Conservation (phyloP, 495 filamentous ascomycete genomes). For the Penicillium flavigenum region DNA sequence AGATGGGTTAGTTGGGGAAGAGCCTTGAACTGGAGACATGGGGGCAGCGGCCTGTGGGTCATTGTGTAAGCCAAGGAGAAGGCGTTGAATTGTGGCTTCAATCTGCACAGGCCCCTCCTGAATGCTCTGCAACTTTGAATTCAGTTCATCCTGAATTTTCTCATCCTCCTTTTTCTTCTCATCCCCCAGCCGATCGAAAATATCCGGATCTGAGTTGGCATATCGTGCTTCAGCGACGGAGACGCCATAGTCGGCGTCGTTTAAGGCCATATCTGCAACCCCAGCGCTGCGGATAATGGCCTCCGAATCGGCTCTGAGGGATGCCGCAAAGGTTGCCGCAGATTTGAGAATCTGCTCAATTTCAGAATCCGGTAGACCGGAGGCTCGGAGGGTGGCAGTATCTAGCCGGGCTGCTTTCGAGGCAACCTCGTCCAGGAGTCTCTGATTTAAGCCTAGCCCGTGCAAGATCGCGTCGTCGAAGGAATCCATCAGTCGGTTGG, state of each 20-base stretch:
- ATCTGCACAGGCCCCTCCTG: conserved; percentile 42
- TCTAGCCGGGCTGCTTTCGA: conserved; percentile 42
- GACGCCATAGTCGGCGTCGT: conserved; percentile 54
- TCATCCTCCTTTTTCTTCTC: conserved; percentile 55
- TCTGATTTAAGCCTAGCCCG: conserved; percentile 53
- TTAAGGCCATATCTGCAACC: conserved; percentile 49
- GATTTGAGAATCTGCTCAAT: conserved; percentile 49
- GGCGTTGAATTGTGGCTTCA: conserved; percentile 29
- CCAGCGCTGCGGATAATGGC: conserved; percentile 51
- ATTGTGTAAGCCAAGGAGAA: conserved; percentile 34
- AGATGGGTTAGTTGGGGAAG: conserved; percentile 19
- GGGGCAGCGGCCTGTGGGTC: conserved; percentile 26
- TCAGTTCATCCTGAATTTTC: conserved; percentile 46
- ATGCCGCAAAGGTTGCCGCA: conserved; percentile 39
- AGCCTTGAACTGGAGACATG: conserved; percentile 4
- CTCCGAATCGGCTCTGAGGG: conserved; percentile 49
- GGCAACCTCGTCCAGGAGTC: conserved; percentile 50
- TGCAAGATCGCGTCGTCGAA: conserved; percentile 54
- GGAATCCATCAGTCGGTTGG: conserved; percentile 53
- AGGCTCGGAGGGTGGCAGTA: conserved; percentile 30
- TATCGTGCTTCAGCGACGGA: conserved; percentile 54
- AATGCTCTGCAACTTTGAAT: conserved; percentile 50
- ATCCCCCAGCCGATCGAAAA: conserved; percentile 44
- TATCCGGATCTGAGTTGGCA: conserved; percentile 43
- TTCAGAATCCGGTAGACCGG: conserved; percentile 39